Evolutionary conservation across 345 rosid species (phyloP).

Genomic region (Gossypium mustelinum): DNA sequence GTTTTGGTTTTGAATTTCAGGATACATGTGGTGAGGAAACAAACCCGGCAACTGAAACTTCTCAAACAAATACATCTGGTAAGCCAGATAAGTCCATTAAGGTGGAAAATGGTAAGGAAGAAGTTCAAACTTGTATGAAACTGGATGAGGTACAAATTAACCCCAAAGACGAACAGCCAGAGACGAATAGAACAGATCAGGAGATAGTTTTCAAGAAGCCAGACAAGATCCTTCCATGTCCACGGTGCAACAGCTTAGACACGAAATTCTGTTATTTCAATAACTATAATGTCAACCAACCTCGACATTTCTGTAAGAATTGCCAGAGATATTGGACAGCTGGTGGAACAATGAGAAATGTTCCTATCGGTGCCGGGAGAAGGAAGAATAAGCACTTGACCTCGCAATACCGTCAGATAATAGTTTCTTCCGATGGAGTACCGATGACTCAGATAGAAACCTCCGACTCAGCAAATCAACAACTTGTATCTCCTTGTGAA

Average conservation of each 20-base stretch:
- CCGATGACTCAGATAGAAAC: slow-evolving; percentile 37
- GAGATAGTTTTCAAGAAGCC: slow-evolving; percentile 59
- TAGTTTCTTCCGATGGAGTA: slow-evolving; percentile 47
- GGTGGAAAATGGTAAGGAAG: slow-evolving; percentile 20
- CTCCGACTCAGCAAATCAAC: slow-evolving; percentile 36
- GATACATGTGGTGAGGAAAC: slow-evolving; percentile 22
- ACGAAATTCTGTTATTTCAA: slow-evolving; percentile 80
- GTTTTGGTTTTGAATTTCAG: slow-evolving; percentile 23
- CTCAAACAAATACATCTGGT: slow-evolving; percentile 10
- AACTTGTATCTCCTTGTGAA: slow-evolving; percentile 28
- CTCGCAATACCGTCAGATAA: slow-evolving; percentile 51
- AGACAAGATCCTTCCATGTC: slow-evolving; percentile 69
- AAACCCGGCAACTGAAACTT: slow-evolving; percentile 19
- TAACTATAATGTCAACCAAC: slow-evolving; percentile 78
- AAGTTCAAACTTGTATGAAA: slow-evolving; percentile 9
- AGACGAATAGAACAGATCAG: slow-evolving; percentile 23
- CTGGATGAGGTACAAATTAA: slow-evolving; percentile 21
- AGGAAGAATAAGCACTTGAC: slow-evolving; percentile 70
- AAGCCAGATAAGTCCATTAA: slow-evolving; percentile 20
- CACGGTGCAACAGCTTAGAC: slow-evolving; percentile 70
- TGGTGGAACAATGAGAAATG: slow-evolving; percentile 79
- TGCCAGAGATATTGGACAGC: slow-evolving; percentile 91
- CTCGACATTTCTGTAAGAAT: slow-evolving; percentile 77
- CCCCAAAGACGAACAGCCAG: slow-evolving; percentile 30
- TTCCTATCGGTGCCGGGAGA: slow-evolving; percentile 74